Percentiles rank a stretch among this genome's conserved stretches.
phyloP scores from a whole-genome alignment of 1,284 basidiomycete species.

The Papiliotrema fonsecae region DNA sequence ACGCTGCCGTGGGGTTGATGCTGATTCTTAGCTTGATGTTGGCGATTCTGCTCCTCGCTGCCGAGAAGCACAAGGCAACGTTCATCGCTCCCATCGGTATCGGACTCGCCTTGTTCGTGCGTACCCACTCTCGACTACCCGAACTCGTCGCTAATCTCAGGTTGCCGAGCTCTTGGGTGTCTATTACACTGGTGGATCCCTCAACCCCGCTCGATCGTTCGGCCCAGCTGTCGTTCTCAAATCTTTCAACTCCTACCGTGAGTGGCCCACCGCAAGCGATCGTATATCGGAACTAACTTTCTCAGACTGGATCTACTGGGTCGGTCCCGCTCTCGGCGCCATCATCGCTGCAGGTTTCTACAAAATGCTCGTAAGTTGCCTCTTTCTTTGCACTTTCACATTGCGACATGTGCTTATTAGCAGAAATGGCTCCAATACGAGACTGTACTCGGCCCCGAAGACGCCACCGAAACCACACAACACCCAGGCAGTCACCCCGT shows the following conservation, averaged over 20 bases:
- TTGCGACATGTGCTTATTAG: neutral
- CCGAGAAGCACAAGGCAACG: slow-evolving; percentile 52
- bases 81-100: slow-evolving; percentile 54
- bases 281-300: neutral
- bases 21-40: slow-evolving; percentile 34
- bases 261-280: neutral
- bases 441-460: slow-evolving; percentile 42
- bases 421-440: slow-evolving; percentile 44
- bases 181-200: slow-evolving; percentile 47
- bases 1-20: neutral
- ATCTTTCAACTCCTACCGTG: slow-evolving; percentile 34
- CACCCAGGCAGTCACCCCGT: neutral
- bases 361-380: slow-evolving; percentile 33
- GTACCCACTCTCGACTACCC: neutral
- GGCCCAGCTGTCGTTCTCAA: slow-evolving; percentile 44
- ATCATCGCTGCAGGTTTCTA: slow-evolving; percentile 46
- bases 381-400: neutral
- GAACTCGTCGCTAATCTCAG: neutral
- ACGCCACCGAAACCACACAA: slow-evolving; percentile 14
- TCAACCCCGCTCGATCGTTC: slow-evolving; percentile 47
- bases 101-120: slow-evolving; percentile 49
- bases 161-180: slow-evolving; percentile 49
- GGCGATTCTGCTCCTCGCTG: slow-evolving; percentile 50
- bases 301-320: slow-evolving; percentile 46
- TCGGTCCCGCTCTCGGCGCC: slow-evolving; percentile 42